Evolutionary conservation across 768 basidiomycete species (phyloP), one percentile per base, ranked within the genome.

Genomic region (Boletus pseudopeckii): DNA sequence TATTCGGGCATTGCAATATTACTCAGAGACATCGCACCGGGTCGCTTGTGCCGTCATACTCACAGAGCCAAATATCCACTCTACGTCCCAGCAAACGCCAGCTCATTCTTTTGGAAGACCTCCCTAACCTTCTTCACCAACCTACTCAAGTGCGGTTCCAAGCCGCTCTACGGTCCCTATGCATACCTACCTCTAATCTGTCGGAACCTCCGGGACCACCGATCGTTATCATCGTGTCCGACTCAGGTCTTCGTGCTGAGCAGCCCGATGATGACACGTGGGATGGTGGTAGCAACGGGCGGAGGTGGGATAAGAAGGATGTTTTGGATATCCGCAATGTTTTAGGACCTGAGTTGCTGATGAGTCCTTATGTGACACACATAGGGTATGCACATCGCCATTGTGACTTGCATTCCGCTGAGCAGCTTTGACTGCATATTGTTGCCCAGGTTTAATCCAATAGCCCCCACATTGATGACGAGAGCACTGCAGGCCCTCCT

Each of bases 121-220:
- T 99, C 1, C 97, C 96, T 0, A 98, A 98, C 65, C 82, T 98
- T 50, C 74, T 92, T 5, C 92, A 93, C 70, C 69, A 74, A 6
- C 72, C 77, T 22, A 90, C 86, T 0, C 86, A 84, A 62, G 71
- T 74, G 14, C 79, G 80, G 9, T 95, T 96, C 67, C 92, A 93
- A 64, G 75, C 80, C 0, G 76, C 85, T 6, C 67, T 97, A 1
- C 71, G 83, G 45, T 67, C 79, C 1, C 77, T 92, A 42, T 85
- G 10, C 61, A 67, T 11, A 22, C 56, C 74, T 9, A 54, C 71
- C 20, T 38, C 55, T 53, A 64, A 54, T 56, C 62, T 55, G 9
- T 40, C 57, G 8, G 55, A 49, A 28, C 61, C 37, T 20, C 66
- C 68, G 0, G 69, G 67, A 1, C 73, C 74, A 9, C 95, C 96